Evolutionary conservation across 495 filamentous ascomycete species (phyloP).

Genomic region (Penicillium atrosanguineum): DNA sequence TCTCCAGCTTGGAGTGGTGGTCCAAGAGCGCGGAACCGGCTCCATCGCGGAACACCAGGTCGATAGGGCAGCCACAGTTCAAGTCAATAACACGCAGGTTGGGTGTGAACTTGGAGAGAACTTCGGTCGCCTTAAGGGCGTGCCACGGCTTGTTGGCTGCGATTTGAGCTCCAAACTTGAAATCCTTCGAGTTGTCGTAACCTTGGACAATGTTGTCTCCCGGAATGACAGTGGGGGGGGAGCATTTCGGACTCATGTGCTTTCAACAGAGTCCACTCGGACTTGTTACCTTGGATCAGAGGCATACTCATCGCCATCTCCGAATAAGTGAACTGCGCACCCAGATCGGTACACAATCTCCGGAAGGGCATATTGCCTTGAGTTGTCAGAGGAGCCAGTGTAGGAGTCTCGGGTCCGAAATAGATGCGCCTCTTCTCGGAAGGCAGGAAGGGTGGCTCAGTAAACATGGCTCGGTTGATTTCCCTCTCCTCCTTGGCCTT

Average conservation of each 20-base stretch:
- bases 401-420: constrained; percentile 88
- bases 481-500: constrained; percentile 41
- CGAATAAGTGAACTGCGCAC: constrained; percentile 91
- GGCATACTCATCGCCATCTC: constrained; percentile 97
- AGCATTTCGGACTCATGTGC: constrained; percentile 76
- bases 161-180: constrained; percentile 89
- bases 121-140: constrained; percentile 81
- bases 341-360: constrained; percentile 83
- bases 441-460: constrained; percentile 78
- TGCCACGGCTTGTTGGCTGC: constrained; percentile 85
- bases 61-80: constrained; percentile 96
- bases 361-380: constrained; percentile 98
- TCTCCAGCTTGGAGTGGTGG: constrained; percentile 74
- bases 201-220: constrained; percentile 54
- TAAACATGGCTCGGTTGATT: constrained; percentile 75
- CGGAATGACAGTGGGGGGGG: constrained; percentile 53
- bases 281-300: constrained; percentile 83
- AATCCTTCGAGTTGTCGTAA: constrained; percentile 79
- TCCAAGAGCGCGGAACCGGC: constrained; percentile 95
- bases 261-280: constrained; percentile 93
- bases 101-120: constrained; percentile 70
- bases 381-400: constrained; percentile 85
- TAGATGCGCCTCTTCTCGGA: constrained; percentile 93
- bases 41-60: constrained; percentile 80
- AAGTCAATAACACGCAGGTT: constrained; percentile 85